These are phyloP conservation scores for Stephania yunnanensis DNA, from an alignment of 164 flowering plant species.

Conservation along the genomic window DNA sequence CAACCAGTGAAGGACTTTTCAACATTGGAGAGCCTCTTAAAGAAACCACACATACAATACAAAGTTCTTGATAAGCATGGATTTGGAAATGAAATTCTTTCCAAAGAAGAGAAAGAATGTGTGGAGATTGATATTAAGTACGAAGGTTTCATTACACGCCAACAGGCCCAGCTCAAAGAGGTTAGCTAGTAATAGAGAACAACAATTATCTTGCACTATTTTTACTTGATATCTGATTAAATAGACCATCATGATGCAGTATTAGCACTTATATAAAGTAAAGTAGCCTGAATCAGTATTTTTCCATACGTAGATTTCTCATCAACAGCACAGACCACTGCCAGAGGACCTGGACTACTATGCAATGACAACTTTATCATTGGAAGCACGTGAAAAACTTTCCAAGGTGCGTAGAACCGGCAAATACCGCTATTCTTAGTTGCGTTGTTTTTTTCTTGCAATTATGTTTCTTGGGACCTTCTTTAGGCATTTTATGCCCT, in stretches of 20 bases:
- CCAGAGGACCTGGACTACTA: slow-evolving; percentile 81
- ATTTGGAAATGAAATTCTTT: slow-evolving; percentile 59
- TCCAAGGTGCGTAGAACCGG: slow-evolving; percentile 51
- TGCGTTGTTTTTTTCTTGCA: neutral
- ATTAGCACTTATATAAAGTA: neutral
- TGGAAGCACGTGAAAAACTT: slow-evolving; percentile 89
- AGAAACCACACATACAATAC: slow-evolving; percentile 85
- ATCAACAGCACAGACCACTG: slow-evolving; percentile 70
- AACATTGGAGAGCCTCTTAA: slow-evolving; percentile 75
- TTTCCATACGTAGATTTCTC: slow-evolving; percentile 50
- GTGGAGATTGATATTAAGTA: slow-evolving; percentile 92
- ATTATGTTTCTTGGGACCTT: neutral
- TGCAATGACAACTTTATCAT: slow-evolving; percentile 74
- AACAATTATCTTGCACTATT: neutral
- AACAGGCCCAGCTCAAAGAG: slow-evolving; percentile 80
- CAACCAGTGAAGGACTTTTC: slow-evolving; percentile 75
- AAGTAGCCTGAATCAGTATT: neutral
- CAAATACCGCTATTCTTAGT: neutral
- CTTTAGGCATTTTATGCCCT: neutral
- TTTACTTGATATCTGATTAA: neutral
- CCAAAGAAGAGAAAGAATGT: slow-evolving; percentile 75
- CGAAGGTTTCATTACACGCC: slow-evolving; percentile 89
- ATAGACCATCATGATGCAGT: neutral
- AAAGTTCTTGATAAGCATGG: slow-evolving; percentile 86
- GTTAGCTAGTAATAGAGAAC: slow-evolving; percentile 24